Base-by-base conservation (phyloP, 441 rosid genomes). In the Eugenia klotzschiana region DNA sequence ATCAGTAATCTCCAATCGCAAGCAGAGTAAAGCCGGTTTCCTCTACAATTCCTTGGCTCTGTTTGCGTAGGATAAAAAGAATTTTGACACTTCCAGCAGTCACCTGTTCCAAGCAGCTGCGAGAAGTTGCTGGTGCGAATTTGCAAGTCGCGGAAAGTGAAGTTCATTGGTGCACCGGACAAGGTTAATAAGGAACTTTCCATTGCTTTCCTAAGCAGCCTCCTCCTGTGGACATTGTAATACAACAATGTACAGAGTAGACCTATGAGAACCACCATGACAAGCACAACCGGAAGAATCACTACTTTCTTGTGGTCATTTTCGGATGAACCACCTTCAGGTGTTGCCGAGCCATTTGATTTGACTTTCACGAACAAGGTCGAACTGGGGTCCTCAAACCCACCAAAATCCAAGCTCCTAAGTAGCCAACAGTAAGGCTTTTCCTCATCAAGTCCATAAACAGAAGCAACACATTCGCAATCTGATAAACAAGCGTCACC, bases 351-450 rank as follows among this genome's bases (percentile, higher is more conserved):
- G 6, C 88, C 90, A 82, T 91, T 92, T 53, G 94, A 83, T 81
- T 86, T 84, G 50, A 88, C 90, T 87, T 94, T 96, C 54, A 93
- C 92, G 56, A 96, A 94, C 84, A 96, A 89, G 60, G 95, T 94
- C 33, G 98, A 91, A 26, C 98, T 90, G 33, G 97, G 85, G 82
- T 94, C 98, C 89, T 89, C 90, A 72, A 92, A 94, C 43, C 98
- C 98, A 5, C 99, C 98, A 84, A 94, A 92, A 64, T 94, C 93
- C 73, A 96, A 83, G 83, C 90, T 91, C 88, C 87, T 92, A 80
- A 94, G 84, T 56, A 94, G 87, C 98, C 99, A 96, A 82, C 99
- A 96, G 49, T 94, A 96, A 84, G 99, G 95, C 51, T 90, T 92
- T 86, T 94, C 99, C 11, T 93, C 98, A 33, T 96, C 94, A 72